Evolutionary conservation across 2,329 filamentous ascomycete species (phyloP).

Genomic region (Parafenestella ontariensis): DNA sequence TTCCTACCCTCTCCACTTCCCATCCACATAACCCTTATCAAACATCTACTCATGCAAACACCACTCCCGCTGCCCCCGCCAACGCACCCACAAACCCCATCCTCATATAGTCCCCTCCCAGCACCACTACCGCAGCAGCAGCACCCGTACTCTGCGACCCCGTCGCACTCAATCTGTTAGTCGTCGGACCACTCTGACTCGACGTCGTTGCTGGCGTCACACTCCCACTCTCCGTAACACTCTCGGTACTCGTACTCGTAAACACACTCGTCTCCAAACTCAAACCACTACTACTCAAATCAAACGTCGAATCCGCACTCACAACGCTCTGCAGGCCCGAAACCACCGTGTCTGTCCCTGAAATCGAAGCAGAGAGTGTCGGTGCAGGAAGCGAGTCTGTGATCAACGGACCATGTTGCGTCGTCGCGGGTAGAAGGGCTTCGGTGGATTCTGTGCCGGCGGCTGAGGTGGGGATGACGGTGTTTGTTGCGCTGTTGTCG

Average conservation of each 20-base stretch:
- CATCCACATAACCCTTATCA: too few species aligned
- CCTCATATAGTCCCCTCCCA: too few species aligned
- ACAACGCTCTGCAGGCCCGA: slow-evolving; percentile 3
- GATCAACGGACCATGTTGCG: not conserved
- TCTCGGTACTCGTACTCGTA: not conserved
- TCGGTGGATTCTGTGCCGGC: slow-evolving; percentile 4
- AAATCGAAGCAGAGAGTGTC: not conserved
- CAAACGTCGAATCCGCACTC: slow-evolving; percentile 5
- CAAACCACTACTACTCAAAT: too few species aligned
- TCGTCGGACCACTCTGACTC: not conserved
- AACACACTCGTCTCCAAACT: too few species aligned
- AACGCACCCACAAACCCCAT: slow-evolving; percentile 25
- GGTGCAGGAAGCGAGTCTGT: slow-evolving; percentile 1
- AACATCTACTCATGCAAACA: not conserved
- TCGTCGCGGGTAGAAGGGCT: slow-evolving; percentile 1
- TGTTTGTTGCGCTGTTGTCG: slow-evolving; percentile 4
- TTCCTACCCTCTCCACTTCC: too few species aligned
- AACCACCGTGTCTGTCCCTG: slow-evolving; percentile 3
- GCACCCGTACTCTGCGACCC: not conserved
- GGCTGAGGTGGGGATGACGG: not conserved
- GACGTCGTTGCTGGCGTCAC: not conserved
- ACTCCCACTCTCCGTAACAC: not conserved
- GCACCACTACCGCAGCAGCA: slow-evolving; percentile 4
- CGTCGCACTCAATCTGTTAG: not conserved
- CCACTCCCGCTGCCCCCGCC: slow-evolving; percentile 25